phyloP scores from a whole-genome alignment of 2,329 filamentous ascomycete species.

The Dactylellina leptospora region DNA sequence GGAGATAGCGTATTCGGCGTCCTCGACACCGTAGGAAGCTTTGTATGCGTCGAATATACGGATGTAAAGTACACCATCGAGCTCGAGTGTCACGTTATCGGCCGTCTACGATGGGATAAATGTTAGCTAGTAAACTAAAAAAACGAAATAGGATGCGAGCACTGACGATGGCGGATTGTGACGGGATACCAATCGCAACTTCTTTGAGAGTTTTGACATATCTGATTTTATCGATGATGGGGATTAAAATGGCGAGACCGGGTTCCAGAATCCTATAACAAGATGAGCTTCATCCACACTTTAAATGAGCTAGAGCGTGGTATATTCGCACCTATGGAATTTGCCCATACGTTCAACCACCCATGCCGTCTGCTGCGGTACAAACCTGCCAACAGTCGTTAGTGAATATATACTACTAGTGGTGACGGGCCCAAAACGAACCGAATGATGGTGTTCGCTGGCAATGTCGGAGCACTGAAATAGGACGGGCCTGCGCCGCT shows the following conservation, averaged over 20 bases:
- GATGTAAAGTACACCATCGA: constrained; percentile 95
- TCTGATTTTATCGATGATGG: constrained; percentile 92
- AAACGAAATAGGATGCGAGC: not conserved
- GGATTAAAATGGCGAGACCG: constrained; percentile 85
- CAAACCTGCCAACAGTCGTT: constrained; percentile 67
- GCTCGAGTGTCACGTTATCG: constrained; percentile 95
- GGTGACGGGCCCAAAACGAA: constrained; percentile 16
- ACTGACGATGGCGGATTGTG: constrained; percentile 82
- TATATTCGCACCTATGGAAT: constrained; percentile 71
- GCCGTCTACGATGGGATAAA: constrained; percentile 68
- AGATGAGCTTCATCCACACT: not conserved
- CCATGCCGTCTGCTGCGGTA: constrained; percentile 99
- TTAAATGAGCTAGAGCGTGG: not conserved
- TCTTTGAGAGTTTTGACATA: constrained; percentile 99
- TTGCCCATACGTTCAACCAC: constrained; percentile 99
- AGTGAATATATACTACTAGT: not conserved
- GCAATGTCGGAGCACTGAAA: constrained; percentile 65
- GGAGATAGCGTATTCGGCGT: constrained; percentile 97
- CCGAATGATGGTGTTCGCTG: constrained; percentile 91
- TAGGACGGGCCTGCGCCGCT: constrained; percentile 23
- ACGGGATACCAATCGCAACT: constrained; percentile 93
- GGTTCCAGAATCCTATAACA: constrained; percentile 76
- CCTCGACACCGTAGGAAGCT: constrained; percentile 97
- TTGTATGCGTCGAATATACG: constrained; percentile 98
- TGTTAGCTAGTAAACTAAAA: not conserved